phyloP scores from a whole-genome alignment of 257 asterid species.

The Petunia axillaris region DNA sequence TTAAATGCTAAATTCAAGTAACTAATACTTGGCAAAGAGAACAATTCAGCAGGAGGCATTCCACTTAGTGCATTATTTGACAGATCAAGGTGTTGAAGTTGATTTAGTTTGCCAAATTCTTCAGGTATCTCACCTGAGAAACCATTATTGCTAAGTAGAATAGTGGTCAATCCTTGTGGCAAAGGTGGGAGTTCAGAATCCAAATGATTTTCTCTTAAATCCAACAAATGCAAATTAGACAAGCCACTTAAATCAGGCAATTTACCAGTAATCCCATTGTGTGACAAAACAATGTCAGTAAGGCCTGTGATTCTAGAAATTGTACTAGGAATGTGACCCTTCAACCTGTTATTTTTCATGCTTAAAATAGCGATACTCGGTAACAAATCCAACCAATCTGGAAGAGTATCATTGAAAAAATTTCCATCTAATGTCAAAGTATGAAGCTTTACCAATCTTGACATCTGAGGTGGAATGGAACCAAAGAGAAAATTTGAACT shows the following conservation, averaged over 20 bases:
- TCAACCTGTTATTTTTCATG: conserved; percentile 48
- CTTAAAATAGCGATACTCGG: conserved; percentile 58
- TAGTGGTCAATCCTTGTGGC: conserved; percentile 43
- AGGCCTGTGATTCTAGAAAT: conserved; percentile 36
- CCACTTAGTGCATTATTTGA: conserved; percentile 55
- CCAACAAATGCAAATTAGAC: conserved; percentile 45
- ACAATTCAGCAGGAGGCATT: conserved; percentile 32
- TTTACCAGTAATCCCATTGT: conserved; percentile 50
- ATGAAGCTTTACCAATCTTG: conserved; percentile 51
- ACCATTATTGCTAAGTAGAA: conserved; percentile 51
- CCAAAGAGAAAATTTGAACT: conserved; percentile 67
- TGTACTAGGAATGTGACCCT: conserved; percentile 52
- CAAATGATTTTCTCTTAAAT: conserved; percentile 56
- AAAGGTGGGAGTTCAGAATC: conserved; percentile 48
- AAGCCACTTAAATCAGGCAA: conserved; percentile 51
- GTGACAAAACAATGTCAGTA: conserved; percentile 49
- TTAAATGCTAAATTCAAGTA: conserved; percentile 56
- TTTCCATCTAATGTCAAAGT: conserved; percentile 61
- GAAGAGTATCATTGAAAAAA: conserved; percentile 58
- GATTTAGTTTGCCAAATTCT: conserved; percentile 42
- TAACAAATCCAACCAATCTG: conserved; percentile 49
- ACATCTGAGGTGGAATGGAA: conserved; percentile 47
- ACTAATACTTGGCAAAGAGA: conserved; percentile 46
- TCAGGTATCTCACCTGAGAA: conserved; percentile 58
- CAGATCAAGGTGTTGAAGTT: conserved; percentile 63